Conservation (phyloP, 805 yeast species). For the Starmerella floricola region DNA sequence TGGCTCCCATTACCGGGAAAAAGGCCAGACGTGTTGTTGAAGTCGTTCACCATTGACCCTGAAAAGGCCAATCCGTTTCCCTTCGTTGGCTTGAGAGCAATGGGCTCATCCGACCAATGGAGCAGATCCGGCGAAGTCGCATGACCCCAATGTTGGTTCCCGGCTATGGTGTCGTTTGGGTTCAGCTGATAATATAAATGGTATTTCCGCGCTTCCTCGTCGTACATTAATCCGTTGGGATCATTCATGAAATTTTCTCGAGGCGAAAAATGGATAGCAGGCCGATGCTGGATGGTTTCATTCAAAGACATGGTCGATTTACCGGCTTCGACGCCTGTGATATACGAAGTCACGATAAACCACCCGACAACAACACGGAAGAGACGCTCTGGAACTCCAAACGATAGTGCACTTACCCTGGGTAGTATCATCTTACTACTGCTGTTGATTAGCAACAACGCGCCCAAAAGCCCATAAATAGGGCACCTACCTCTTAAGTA, state of each 20-base stretch:
- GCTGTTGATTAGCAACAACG: too few relatives aligned
- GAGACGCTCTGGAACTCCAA: too few relatives aligned
- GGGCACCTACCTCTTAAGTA: too few relatives aligned
- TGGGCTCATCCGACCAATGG: constrained; percentile 29
- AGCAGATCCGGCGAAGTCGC: constrained; percentile 30
- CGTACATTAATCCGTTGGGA: constrained; percentile 35
- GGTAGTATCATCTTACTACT: too few relatives aligned
- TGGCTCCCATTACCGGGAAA: constrained; percentile 20
- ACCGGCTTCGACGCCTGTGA: background rate
- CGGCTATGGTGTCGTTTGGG: constrained; percentile 30
- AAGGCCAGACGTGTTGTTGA: constrained; percentile 32
- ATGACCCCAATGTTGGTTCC: constrained; percentile 35
- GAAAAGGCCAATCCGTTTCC: constrained; percentile 30
- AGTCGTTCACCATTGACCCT: constrained; percentile 32
- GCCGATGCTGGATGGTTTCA: constrained; percentile 11
- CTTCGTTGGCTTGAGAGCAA: constrained; percentile 25
- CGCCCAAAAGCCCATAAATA: too few relatives aligned
- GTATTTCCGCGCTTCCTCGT: constrained; percentile 24
- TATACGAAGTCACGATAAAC: background rate
- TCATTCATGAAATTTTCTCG: constrained; percentile 34
- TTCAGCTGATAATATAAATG: constrained; percentile 34
- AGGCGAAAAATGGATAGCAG: constrained; percentile 30
- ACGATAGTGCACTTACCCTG: too few relatives aligned
- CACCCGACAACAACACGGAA: too few relatives aligned
- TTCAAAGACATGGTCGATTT: background rate